Base-by-base conservation (phyloP, 192 early-diverging fungal genomes). In the Coemansia sp. region DNA sequence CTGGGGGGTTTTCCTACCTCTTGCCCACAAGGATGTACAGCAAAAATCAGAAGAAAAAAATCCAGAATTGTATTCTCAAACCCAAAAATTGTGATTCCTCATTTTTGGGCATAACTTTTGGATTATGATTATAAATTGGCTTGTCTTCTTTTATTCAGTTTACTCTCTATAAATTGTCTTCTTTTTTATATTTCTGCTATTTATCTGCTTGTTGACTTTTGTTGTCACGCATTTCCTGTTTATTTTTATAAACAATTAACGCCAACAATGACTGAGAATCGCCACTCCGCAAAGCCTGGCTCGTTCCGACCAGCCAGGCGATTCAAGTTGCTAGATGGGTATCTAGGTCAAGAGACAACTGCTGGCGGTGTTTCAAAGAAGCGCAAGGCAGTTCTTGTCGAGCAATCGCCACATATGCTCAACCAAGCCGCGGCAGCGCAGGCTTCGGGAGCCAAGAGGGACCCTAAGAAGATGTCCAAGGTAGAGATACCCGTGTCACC, bases 401-500 rank as follows among this genome's bases (percentile, higher is more conserved):
- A 77, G 66, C 80, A 82, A 29, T 62, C 80, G 31, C 52, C 72
- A 2, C 74, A 70, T 33, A 22, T 49, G 22, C 65, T 63, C 39
- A 82, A 82, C 66, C 80, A 82, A 62, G 49, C 36, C 36, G 9
- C 36, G 36, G 9, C 12, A 36, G 31, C 27, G 0, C 24, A 36
- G 10, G 13, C 16, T 7, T 12, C 66, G 6, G 73, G 34, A 40
- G 70, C 40, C 7, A 72, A 77, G n/a, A 82, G 77, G 66, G 80
- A 76, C 27, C 39, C 72, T 8, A 76, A 77, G 31, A 82, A 77
- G 58, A 4, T 62, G 49, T 64, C 72, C 24, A 82, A 77, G 44
- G 72, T 76, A 29, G 80, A 77, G n/a, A 76, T 81, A 33, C 79
- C 79, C 13, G 65, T 81, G 2, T 81, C 79, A 29, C 68, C 76